These are phyloP conservation scores for Eragrostis curvula DNA, from an alignment of 176 grass and related monocot species.

Conservation along the genomic window DNA sequence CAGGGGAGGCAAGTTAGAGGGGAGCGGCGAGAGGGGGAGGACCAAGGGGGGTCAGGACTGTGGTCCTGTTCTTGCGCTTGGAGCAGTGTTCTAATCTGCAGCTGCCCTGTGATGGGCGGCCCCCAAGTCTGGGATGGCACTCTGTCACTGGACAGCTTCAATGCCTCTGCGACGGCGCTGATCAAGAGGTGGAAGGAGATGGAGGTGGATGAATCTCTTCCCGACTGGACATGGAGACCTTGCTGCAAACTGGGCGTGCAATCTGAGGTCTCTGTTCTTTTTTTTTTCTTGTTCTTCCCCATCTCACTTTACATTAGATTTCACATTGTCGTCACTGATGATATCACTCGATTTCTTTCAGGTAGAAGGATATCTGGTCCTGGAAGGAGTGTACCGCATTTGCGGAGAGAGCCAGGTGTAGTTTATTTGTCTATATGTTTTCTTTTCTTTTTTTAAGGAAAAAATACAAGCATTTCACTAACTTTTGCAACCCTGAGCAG, in stretches of 20 bases:
- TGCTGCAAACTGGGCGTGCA: constrained; percentile 45
- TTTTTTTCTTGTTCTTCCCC: background rate
- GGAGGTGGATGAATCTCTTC: constrained; percentile 49
- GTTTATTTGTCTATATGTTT: background rate
- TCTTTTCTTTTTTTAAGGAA: too few species aligned
- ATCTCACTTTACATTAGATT: background rate
- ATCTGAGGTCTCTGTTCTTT: constrained; percentile 37
- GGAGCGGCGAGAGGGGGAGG: too few species aligned
- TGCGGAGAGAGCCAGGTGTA: constrained; percentile 38
- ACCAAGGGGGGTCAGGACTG: too few species aligned
- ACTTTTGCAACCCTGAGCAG: constrained; percentile 34
- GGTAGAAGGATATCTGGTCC: constrained; percentile 70
- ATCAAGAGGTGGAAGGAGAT: constrained; percentile 65
- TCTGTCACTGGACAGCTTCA: constrained; percentile 57
- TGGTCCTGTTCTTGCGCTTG: background rate
- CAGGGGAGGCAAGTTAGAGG: too few species aligned
- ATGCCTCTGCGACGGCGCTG: constrained; percentile 54
- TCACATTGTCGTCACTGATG: background rate
- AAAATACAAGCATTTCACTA: background rate
- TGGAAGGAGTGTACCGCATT: constrained; percentile 51
- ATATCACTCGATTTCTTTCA: constrained; percentile 30
- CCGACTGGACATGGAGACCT: constrained; percentile 73
- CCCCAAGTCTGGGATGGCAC: constrained; percentile 50
- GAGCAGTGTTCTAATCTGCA: background rate
- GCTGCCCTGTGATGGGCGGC: constrained; percentile 48